Conservation (phyloP, 148 eudicot species). For the Chenopodium quinoa region DNA sequence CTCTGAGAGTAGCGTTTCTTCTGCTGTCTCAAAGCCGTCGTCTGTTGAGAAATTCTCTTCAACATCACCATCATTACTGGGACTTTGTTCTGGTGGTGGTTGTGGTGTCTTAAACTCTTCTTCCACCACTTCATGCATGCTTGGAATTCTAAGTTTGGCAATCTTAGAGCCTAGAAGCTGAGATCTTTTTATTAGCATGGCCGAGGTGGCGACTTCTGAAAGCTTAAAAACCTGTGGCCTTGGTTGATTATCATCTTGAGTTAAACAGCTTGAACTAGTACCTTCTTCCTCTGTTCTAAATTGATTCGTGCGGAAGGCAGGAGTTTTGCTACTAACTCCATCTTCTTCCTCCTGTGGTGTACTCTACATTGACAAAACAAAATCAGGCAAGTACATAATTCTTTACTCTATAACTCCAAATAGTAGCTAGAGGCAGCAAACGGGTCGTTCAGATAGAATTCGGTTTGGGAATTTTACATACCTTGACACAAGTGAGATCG, state of each 20-base stretch:
- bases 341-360: conserved; percentile 54
- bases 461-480: conserved; percentile 39
- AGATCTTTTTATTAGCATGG: conserved; percentile 42
- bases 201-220: conserved; percentile 25
- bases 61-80: not conserved
- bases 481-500: conserved; percentile 64
- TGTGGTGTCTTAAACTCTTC: conserved; percentile 39
- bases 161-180: conserved; percentile 36
- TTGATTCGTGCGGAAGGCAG: conserved; percentile 11
- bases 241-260: conserved; percentile 21
- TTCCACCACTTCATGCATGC: conserved; percentile 36
- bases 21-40: conserved; percentile 63
- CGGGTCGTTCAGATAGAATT: not conserved
- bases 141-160: conserved; percentile 43
- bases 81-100: conserved; percentile 24
- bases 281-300: conserved; percentile 25
- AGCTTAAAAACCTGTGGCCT: conserved; percentile 23
- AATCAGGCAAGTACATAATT: not conserved
- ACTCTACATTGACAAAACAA: conserved; percentile 37
- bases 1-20: conserved; percentile 53
- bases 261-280: not conserved
- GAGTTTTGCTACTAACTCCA: conserved; percentile 16
- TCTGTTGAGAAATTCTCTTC: conserved; percentile 22
- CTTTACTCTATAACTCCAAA: not conserved
- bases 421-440: not conserved